Base-by-base conservation (phyloP, 2,329 filamentous ascomycete species). In the Colletotrichum sp. region DNA sequence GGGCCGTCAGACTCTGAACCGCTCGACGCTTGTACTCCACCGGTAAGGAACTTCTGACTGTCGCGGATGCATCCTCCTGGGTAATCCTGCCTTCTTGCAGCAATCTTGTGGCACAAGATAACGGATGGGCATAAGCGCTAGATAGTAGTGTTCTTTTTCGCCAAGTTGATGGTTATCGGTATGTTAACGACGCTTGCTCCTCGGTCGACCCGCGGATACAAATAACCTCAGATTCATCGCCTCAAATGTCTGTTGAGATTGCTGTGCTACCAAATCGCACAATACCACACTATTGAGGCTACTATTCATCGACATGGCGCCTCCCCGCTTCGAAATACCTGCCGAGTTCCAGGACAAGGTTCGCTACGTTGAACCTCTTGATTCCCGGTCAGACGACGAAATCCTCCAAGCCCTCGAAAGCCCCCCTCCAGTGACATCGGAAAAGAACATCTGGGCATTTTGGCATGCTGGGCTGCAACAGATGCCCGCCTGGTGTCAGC, bases 381-480 rank as follows among this genome's bases (percentile, higher is more conserved):
- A 73, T 44, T 21, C 21, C 2, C 44, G 75, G 36, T 77, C 80
- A 5, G 83, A 85, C 57, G 70, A 78, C 2, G 80, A 85, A 2
- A 84, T 86, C 12, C 24, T 83, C 3, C 15, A 75, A 1, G 78
- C 79, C 3, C 79, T 86, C 1, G 72, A 74, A 18, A 69, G 77
- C 1, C 83, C 81, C 34, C 79, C 76, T 1, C 82, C 84, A 8
- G 72, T 85, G 49, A 83, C 80, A 2, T 85, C 84, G 0, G 85
- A 88, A 64, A 86, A 85, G 76, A 88, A 88, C 64, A 82, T 88
- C 6, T 88, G 86, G 86, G 85, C 86, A 2, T 86, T 87, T 71
- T 88, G 86, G 86, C 81, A 88, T 67, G 83, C 81, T 10, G 85
- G 87, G 0, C 72, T 85, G 0, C 26, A 34, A 69, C 36, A 64